Evolutionary conservation across 768 basidiomycete genomes (phyloP), one percentile per base, ranked within the genome.

Genomic region (Cystofilobasidium bisporidii): DNA sequence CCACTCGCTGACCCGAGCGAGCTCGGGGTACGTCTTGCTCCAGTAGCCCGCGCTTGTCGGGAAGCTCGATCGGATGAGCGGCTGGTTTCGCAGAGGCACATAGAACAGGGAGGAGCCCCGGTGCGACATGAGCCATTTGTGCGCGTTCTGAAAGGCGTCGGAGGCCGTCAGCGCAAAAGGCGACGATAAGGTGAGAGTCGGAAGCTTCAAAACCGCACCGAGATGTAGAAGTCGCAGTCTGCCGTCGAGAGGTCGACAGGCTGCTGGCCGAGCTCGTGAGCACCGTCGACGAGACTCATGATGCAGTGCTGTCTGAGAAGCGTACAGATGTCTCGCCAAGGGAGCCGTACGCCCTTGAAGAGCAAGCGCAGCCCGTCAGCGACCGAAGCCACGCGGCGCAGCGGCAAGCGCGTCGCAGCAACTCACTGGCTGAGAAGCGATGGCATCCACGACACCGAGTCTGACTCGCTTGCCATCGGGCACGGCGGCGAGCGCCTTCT

Each of bases 81-180:
- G 64, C 70, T 75, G 75, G 48, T 76, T 74, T 41, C 72, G 76
- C 65, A 79, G 81, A 0, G 89, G 87, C 8, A 88, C 87, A 74
- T 91, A 92, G 20, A 92, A 78, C 22, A 86, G 79, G 0, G 87
- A 84, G 55, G 81, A 84, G 0, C 83, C 79, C 8, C 89, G 81
- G 74, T 88, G 86, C 3, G 83, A 80, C 71, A 81, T 85, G 1
- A 91, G 77, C 89, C 91, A 93, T 76, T 92, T 91, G 77, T 91
- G 87, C 71, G 86, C 87, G 72, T 90, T 90, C 84, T 88, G 69
- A 32, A 33, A 45, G n/a, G 62, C 63, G 47, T 43, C 55, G 9
- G 26, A 33, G 53, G n/a, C 22, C 36, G 24, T 33, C 43, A 61
- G 63, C 36, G 53, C 11, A 24, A n/a, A 28, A n/a, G n/a, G 45